These are phyloP conservation scores for Aspergillus sclerotioniger DNA, from an alignment of 495 filamentous ascomycete genomes.

Conservation along the genomic window DNA sequence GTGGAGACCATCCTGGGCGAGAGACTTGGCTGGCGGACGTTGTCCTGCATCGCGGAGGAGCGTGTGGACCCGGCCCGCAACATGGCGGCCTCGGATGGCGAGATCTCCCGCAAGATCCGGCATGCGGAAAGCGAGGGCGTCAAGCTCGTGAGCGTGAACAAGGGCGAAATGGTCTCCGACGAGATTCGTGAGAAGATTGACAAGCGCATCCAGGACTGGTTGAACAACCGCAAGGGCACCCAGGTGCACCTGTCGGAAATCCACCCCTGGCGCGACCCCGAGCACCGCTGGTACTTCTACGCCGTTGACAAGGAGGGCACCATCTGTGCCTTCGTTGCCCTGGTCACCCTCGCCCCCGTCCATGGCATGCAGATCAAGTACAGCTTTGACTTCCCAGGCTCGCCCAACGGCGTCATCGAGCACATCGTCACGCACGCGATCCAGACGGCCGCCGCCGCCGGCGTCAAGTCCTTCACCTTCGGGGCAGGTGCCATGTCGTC, in stretches of 20 bases:
- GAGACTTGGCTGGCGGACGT: slow-evolving; percentile 76
- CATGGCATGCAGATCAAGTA: slow-evolving; percentile 90
- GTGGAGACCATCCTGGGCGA: slow-evolving; percentile 72
- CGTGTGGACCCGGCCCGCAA: slow-evolving; percentile 65
- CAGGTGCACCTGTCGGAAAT: slow-evolving; percentile 87
- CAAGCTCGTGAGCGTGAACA: slow-evolving; percentile 63
- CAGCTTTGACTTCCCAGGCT: slow-evolving; percentile 76
- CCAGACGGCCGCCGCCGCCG: slow-evolving; percentile 59
- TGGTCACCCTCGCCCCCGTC: slow-evolving; percentile 69
- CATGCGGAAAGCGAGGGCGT: slow-evolving; percentile 77
- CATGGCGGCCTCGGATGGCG: slow-evolving; percentile 50
- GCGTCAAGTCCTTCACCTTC: slow-evolving; percentile 70
- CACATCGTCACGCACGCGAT: slow-evolving; percentile 74
- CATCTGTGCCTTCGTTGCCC: slow-evolving; percentile 68
- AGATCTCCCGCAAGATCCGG: slow-evolving; percentile 67
- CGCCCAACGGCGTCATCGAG: slow-evolving; percentile 79
- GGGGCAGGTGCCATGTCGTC: slow-evolving; percentile 69
- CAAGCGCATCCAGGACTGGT: slow-evolving; percentile 73
- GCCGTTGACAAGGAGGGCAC: slow-evolving; percentile 63
- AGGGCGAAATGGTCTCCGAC: slow-evolving; percentile 59
- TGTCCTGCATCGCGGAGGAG: slow-evolving; percentile 82
- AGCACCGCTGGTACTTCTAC: slow-evolving; percentile 80
- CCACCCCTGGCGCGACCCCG: slow-evolving; percentile 72
- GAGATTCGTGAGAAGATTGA: slow-evolving; percentile 65
- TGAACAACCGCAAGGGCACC: slow-evolving; percentile 69